Percentiles rank a stretch among this genome's conserved stretches.
Evolutionary conservation across 2,329 filamentous ascomycete genomes (phyloP).

Genomic region (Phymatotrichopsis omnivora): DNA sequence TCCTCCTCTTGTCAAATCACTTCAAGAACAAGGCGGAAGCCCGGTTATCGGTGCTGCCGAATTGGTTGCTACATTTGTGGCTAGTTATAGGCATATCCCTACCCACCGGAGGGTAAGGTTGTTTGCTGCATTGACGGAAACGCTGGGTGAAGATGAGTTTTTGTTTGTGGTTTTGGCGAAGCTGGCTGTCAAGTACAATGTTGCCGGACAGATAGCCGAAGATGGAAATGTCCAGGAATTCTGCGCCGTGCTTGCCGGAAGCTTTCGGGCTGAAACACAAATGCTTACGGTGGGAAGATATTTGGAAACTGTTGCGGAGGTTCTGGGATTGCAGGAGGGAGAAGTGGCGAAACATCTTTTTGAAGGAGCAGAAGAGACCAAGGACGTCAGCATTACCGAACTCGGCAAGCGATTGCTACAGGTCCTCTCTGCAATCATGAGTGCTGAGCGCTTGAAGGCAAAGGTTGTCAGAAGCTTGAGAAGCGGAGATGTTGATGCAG

Average conservation of each 20-base stretch:
- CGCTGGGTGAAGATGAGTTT: constrained; percentile 76
- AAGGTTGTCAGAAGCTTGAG: constrained; percentile 23
- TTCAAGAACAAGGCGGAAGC: constrained; percentile 65
- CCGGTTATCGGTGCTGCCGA: constrained; percentile 69
- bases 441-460: constrained; percentile 20
- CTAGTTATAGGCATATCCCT: constrained; percentile 92
- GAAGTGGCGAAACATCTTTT: constrained; percentile 31
- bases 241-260: constrained; percentile 59
- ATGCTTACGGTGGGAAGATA: constrained; percentile 68
- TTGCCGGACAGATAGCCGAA: constrained; percentile 32
- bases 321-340: constrained; percentile 59
- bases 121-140: constrained; percentile 75
- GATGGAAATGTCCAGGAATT: constrained; percentile 43
- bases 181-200: constrained; percentile 78
- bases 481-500: constrained; percentile 19
- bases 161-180: constrained; percentile 80
- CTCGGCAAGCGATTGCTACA: constrained; percentile 38
- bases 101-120: constrained; percentile 70
- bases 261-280: constrained; percentile 65
- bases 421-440: constrained; percentile 25
- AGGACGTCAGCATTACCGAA: constrained; percentile 37
- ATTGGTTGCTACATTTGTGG: constrained; percentile 87
- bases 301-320: constrained; percentile 62
- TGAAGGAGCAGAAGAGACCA: constrained; percentile 40
- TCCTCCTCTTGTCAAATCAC: constrained; percentile 75